Base-by-base conservation (phyloP, 257 asterid species). In the Eustoma russellianum region DNA sequence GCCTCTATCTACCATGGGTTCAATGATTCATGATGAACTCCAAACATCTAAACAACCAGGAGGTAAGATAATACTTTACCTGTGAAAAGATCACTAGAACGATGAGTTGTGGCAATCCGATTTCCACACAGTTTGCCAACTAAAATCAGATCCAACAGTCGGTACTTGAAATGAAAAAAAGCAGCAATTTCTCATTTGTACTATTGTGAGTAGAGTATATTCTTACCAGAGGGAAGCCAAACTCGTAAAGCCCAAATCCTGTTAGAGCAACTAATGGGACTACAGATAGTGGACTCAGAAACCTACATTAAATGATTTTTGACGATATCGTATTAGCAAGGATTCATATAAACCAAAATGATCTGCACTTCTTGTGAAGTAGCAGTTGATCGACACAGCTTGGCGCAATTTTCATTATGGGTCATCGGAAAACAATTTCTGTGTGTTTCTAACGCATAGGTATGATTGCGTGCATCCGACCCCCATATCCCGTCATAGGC, bases 181-280 rank as follows among this genome's bases (percentile, higher is more conserved):
- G 43, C 12, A 11, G 9, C 7, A 33, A 46, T 5, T 46, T 46
- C 30, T 0, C 30, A 24, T 24, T 24, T 24, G 30, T 24, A 34
- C 11, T 47, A 28, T 17, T 50, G 41, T 11, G 6, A 15, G 15
- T 14, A 67, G 30, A 17, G 18, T 52, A 52, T 52, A 33, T 51
- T 34, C 69, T 69, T 77, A 91, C 95, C 92, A 87, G 79, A 67
- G 96, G 98, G 62, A 91, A 91, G 58, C 96, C 98, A 52, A 82
- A 68, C 44, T 91, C 94, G 5, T 87, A 91, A 15, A 87, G 71
- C 11, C 98, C 98, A 61, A 80, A 91, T 57, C 98, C 96, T n/a
- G 93, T 64, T 13, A 87, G 82, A 61, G 95, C 95, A 17, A 91
- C 94, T 74, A 87, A 72, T 5, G 96, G 98, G 64, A 71, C 79